Evolutionary conservation across 306 rosid genomes (phyloP).

Genomic region (Senna siamea): DNA sequence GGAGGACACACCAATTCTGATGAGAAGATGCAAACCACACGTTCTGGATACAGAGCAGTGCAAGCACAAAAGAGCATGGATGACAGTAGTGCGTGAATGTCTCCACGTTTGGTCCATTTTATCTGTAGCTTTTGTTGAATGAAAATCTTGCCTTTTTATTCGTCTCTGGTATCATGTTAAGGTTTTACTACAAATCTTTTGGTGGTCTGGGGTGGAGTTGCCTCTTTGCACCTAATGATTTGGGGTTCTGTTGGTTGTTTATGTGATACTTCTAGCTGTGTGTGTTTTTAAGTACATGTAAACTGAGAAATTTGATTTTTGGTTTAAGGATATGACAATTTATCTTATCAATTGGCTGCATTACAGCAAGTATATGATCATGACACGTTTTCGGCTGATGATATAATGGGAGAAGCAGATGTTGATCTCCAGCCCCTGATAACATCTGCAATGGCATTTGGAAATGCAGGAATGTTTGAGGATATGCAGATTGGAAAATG

Average conservation of each 20-base stretch:
- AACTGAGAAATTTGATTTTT: not conserved
- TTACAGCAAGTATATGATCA: slow-evolving; percentile 87
- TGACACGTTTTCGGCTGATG: slow-evolving; percentile 93
- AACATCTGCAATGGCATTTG: slow-evolving; percentile 92
- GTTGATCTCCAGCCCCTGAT: slow-evolving; percentile 93
- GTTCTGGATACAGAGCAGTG: not conserved
- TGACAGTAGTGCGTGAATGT: not conserved
- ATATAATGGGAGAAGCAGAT: slow-evolving; percentile 99
- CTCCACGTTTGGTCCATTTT: slow-evolving; percentile 4
- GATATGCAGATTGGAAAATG: slow-evolving; percentile 99
- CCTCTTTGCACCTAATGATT: not conserved
- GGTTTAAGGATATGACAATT: slow-evolving; percentile 11
- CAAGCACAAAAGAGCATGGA: not conserved
- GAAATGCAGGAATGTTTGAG: slow-evolving; percentile 90
- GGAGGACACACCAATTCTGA: not conserved
- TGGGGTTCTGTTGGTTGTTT: not conserved
- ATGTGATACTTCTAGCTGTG: too few relatives aligned
- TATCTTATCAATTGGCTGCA: slow-evolving; percentile 29
- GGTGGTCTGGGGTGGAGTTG: not conserved
- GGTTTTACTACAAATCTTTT: slow-evolving; percentile 23
- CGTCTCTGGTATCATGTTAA: not conserved
- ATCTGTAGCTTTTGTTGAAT: slow-evolving; percentile 1
- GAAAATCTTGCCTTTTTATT: not conserved
- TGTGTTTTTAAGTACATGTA: not conserved
- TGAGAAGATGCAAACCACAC: not conserved